These are phyloP conservation scores for Penicillium oxalicum DNA, from an alignment of 2,329 filamentous ascomycete genomes.

Conservation along the genomic window DNA sequence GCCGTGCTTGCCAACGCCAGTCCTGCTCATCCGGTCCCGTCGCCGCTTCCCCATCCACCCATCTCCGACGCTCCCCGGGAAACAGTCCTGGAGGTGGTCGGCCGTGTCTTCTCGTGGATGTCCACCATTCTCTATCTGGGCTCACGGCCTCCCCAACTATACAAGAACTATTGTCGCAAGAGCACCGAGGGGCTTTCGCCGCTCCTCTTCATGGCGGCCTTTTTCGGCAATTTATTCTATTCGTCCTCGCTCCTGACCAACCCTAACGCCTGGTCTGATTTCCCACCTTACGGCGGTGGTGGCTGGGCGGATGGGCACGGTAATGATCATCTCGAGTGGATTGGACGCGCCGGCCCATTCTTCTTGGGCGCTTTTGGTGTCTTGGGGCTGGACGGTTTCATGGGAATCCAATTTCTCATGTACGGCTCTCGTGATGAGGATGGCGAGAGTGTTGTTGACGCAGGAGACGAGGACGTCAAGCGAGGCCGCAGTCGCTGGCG, in stretches of 20 bases:
- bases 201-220: slow-evolving; percentile 59
- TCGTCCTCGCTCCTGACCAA: slow-evolving; percentile 57
- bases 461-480: slow-evolving; percentile 23
- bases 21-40: slow-evolving; percentile 24
- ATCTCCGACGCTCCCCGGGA: slow-evolving; percentile 17
- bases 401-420: slow-evolving; percentile 58
- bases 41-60: slow-evolving; percentile 18
- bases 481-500: slow-evolving; percentile 47
- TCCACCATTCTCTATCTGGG: slow-evolving; percentile 53
- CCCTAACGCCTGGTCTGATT: slow-evolving; percentile 57
- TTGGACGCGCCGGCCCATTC: slow-evolving; percentile 55
- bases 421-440: slow-evolving; percentile 47
- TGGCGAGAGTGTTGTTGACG: slow-evolving; percentile 38
- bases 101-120: slow-evolving; percentile 51
- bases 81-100: slow-evolving; percentile 39
- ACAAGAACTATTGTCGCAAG: slow-evolving; percentile 58
- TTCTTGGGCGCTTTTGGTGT: slow-evolving; percentile 62
- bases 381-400: slow-evolving; percentile 54
- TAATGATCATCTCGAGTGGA: slow-evolving; percentile 51
- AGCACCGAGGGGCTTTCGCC: slow-evolving; percentile 60
- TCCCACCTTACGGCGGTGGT: slow-evolving; percentile 50
- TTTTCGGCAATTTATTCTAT: slow-evolving; percentile 64
- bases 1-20: slow-evolving; percentile 40
- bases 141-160: slow-evolving; percentile 58
- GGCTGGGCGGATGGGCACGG: slow-evolving; percentile 56